Evolutionary conservation across 164 flowering plant species (phyloP).

Genomic region (Vitis labrusca): DNA sequence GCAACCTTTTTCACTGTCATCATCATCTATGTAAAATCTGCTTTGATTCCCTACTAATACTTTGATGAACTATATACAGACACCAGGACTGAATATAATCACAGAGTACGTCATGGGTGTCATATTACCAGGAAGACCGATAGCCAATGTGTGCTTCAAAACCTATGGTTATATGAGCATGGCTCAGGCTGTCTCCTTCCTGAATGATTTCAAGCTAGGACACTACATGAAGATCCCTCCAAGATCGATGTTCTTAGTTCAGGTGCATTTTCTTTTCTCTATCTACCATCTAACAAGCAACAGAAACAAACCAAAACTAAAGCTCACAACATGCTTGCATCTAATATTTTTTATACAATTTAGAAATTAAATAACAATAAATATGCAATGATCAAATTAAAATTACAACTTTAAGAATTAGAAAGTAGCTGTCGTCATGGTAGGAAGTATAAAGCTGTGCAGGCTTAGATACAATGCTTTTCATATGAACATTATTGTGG

Average conservation of each 20-base stretch:
- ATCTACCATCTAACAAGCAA: neutral
- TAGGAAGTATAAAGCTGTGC: neutral
- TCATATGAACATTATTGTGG: no score
- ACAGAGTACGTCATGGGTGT: conserved; percentile 66
- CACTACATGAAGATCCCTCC: conserved; percentile 82
- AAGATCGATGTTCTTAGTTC: conserved; percentile 70
- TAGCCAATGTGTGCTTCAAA: conserved; percentile 71
- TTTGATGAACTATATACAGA: conserved; percentile 28
- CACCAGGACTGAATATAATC: conserved; percentile 67
- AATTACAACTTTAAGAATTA: neutral
- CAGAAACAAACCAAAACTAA: neutral
- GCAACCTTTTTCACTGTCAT: neutral
- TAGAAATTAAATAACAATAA: neutral
- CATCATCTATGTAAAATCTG: neutral
- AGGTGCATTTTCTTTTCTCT: conserved; percentile 31
- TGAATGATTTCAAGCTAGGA: conserved; percentile 64
- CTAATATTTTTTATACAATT: no score
- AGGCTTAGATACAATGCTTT: no score
- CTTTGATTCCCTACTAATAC: neutral
- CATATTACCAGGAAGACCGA: conserved; percentile 60
- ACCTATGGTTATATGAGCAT: conserved; percentile 67
- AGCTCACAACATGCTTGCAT: no score
- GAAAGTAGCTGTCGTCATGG: neutral
- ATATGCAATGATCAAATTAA: neutral
- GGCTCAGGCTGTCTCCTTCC: conserved; percentile 68